A percentile compares a stretch with the other conserved stretches of the same genome.
phyloP scores from a whole-genome alignment of 768 basidiomycete genomes.

The Piloderma croceum region DNA sequence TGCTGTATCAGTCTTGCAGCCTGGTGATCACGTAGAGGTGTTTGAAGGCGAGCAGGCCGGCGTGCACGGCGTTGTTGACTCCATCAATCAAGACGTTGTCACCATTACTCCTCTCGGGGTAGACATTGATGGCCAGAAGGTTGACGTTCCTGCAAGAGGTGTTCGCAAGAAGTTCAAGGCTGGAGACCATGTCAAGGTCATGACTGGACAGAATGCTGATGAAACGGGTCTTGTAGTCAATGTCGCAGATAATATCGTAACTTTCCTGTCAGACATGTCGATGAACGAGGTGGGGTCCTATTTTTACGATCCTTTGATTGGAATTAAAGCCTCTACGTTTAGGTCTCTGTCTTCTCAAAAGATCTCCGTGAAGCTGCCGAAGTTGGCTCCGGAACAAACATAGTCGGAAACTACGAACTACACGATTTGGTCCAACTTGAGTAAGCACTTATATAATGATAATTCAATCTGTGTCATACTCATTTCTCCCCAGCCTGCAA shows the following conservation, averaged over 20 bases:
- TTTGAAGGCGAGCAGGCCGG: conserved; percentile 96
- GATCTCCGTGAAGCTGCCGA: conserved; percentile 97
- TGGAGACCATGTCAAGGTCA: conserved; percentile 98
- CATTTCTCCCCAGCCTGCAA: conserved; percentile 53
- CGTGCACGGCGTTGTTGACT: conserved; percentile 86
- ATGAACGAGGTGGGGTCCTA: conserved; percentile 73
- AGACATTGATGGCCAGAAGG: conserved; percentile 81
- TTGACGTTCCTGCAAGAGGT: conserved; percentile 80
- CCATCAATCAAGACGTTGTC: conserved; percentile 82
- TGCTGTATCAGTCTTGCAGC: conserved; percentile 91
- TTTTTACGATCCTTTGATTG: not conserved
- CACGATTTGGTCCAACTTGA: conserved; percentile 97
- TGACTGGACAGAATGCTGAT: conserved; percentile 89
- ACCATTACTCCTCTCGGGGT: conserved; percentile 73
- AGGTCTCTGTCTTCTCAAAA: conserved; percentile 97
- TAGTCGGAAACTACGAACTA: conserved; percentile 89
- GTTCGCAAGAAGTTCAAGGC: conserved; percentile 94
- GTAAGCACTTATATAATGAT: conserved; percentile 41
- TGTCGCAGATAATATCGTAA: conserved; percentile 84
- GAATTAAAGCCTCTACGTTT: conserved; percentile 8
- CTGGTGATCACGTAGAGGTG: conserved; percentile 95
- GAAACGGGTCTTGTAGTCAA: conserved; percentile 96
- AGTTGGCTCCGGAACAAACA: conserved; percentile 86
- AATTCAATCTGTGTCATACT: not conserved
- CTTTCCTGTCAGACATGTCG: conserved; percentile 95